phyloP scores from a whole-genome alignment of 2,329 filamentous ascomycete species.

The Trichoderma guizhouense region DNA sequence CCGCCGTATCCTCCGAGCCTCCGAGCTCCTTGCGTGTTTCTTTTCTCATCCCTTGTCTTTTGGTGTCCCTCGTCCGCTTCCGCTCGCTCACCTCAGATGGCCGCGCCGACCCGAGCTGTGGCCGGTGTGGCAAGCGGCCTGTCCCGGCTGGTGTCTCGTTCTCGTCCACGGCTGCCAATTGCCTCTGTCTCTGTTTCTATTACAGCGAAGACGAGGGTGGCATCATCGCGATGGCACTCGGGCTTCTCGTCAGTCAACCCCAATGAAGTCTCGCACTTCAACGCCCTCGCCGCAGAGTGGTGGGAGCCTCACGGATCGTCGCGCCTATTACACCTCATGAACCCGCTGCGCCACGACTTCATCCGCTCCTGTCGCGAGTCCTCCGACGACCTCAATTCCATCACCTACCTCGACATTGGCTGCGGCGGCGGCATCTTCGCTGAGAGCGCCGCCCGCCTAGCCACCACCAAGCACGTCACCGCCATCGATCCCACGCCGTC shows the following conservation, averaged over 20 bases:
- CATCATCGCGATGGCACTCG: constrained; percentile 22
- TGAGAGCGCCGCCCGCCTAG: constrained; percentile 73
- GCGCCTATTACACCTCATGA: constrained; percentile 93
- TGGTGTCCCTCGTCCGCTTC: neutral
- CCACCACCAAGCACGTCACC: constrained; percentile 60
- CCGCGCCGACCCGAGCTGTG: constrained; percentile 19
- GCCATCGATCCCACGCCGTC: constrained; percentile 75
- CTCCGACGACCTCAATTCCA: constrained; percentile 33
- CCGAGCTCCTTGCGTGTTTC: neutral
- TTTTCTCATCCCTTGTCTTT: neutral
- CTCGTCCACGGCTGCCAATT: neutral
- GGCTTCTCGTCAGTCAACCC: constrained; percentile 73
- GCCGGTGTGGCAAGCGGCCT: neutral
- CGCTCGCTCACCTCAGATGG: constrained; percentile 11
- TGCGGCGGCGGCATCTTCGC: constrained; percentile 97
- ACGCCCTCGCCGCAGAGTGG: constrained; percentile 87
- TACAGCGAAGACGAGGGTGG: neutral
- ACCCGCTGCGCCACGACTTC: constrained; percentile 92
- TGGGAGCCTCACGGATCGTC: constrained; percentile 96
- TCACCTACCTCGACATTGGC: constrained; percentile 84
- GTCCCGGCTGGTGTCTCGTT: constrained; percentile 1
- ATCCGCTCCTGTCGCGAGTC: constrained; percentile 67
- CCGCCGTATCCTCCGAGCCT: neutral
- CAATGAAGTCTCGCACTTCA: constrained; percentile 91
- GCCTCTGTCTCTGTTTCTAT: neutral